A percentile compares a stretch with the other conserved stretches of the same genome.
Conservation (phyloP, 2,329 filamentous ascomycete species). For the Aureobasidium sp. region DNA sequence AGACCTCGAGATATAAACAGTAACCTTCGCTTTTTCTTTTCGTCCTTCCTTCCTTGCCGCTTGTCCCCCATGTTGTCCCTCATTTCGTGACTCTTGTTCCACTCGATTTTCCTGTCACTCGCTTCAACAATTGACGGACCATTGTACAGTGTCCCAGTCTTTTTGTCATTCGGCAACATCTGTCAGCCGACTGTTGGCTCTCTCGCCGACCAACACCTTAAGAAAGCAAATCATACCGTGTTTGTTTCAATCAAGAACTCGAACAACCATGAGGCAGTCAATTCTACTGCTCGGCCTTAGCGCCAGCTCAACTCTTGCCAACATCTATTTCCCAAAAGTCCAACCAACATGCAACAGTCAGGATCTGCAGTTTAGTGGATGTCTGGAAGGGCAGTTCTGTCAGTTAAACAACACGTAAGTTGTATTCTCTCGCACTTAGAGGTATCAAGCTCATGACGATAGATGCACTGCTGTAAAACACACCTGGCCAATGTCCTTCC, state of each 20-base stretch:
- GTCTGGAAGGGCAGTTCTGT: slow-evolving; percentile 33
- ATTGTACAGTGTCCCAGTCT: neutral
- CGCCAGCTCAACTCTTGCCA: slow-evolving; percentile 25
- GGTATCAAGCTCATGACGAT: neutral
- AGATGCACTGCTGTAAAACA: slow-evolving; percentile 7
- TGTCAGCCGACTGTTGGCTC: neutral
- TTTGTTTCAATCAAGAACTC: neutral
- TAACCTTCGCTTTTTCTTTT: neutral
- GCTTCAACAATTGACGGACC: neutral
- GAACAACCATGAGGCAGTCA: slow-evolving; percentile 1
- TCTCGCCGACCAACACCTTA: neutral
- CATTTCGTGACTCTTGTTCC: neutral
- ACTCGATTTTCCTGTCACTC: neutral
- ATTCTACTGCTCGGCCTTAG: slow-evolving; percentile 7
- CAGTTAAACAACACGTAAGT: slow-evolving; percentile 28
- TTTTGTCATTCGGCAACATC: neutral
- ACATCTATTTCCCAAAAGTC: slow-evolving; percentile 42
- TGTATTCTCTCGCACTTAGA: slow-evolving; percentile 14
- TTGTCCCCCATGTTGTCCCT: neutral
- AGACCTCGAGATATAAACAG: neutral
- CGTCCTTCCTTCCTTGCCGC: neutral
- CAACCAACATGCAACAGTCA: slow-evolving; percentile 35
- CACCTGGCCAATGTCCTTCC: slow-evolving; percentile 10
- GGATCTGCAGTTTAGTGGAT: slow-evolving; percentile 21
- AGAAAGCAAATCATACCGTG: neutral